These are phyloP conservation scores for Colletotrichum cuscutae DNA, from an alignment of 2,329 filamentous ascomycete species.

Conservation along the genomic window DNA sequence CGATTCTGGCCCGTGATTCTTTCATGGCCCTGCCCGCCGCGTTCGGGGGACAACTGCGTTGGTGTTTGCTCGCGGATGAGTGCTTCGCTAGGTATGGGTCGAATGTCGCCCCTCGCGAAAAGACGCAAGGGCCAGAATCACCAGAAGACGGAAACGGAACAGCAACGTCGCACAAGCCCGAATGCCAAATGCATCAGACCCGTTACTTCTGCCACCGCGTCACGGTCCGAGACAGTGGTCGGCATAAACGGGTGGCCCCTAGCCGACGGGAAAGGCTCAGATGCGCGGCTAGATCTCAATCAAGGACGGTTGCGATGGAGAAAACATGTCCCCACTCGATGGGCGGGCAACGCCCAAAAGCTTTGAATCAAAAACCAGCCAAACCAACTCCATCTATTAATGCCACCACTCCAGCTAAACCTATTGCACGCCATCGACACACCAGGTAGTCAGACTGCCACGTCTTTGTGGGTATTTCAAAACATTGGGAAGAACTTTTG, in stretches of 20 bases:
- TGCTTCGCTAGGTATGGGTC: neutral
- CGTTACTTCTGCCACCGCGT: constrained; percentile 13
- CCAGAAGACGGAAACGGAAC: constrained; percentile 22
- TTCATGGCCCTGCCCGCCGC: constrained; percentile 6
- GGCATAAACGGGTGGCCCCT: neutral
- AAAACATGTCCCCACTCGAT: neutral
- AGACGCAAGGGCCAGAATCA: neutral
- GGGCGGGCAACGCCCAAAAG: neutral
- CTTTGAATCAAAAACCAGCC: neutral
- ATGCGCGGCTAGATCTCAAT: neutral
- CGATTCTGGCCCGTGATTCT: neutral
- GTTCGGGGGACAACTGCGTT: neutral
- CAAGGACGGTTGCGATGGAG: constrained; percentile 6
- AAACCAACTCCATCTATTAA: constrained; percentile 25
- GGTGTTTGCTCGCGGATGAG: constrained; percentile 14
- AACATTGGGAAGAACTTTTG: constrained; percentile 29
- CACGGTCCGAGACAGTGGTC: constrained; percentile 13
- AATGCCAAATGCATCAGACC: constrained; percentile 13
- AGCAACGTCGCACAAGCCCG: neutral
- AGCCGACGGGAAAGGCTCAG: neutral
- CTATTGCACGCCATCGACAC: constrained; percentile 25
- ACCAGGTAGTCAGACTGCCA: constrained; percentile 8
- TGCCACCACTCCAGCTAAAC: constrained; percentile 16
- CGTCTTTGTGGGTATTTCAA: constrained; percentile 28
- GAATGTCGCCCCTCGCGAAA: neutral